Base-by-base conservation (phyloP, 805 yeast species). In the Kodamaea restingae region DNA sequence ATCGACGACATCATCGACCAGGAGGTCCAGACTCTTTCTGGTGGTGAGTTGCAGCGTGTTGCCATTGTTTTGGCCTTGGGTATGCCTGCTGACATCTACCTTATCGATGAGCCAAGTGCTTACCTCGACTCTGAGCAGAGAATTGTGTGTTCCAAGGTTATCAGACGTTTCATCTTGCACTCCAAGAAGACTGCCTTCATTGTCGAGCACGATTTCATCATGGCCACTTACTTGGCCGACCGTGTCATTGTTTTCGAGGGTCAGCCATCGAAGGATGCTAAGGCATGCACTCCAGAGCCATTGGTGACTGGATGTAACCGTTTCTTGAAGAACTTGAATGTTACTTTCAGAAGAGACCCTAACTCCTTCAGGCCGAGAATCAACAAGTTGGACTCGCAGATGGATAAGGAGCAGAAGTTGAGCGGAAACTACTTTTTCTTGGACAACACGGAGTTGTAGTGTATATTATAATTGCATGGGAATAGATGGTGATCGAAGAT, bases 21-120 rank as follows among this genome's bases (percentile, higher is more conserved):
- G 66, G 98, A 93, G 70, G 98, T 93, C 38, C 96, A 88, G 72
- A 87, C 88, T 55, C 73, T 93, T 65, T 90, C 97, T 35, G 99
- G 99, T 73, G 99, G 99, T 81, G 99, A 93, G 73, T 77, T 93
- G 73, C 99, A 93, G 73, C 84, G 99, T 75, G 98, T 93, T 45
- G 99, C 99, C 48, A 91, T 93, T 67, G 95, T 88, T 26, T 76
- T 93, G 61, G 81, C 98, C 4, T 75, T 93, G 44, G 99, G 99
- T 78, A 71, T 83, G 36, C 86, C 86, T 14, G 98, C 98, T 20
- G 98, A 93, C 66, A 86, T 93, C 51, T 93, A 93, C 63, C 77
- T 93, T 62, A 93, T 93, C 53, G 99, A 93, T 67, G 99, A 93
- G 70, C 99, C 99, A 35, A 88, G 97, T 46, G 99, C 99, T 15